Conservation (phyloP, 345 rosid genomes). For the Trapa incisa region DNA sequence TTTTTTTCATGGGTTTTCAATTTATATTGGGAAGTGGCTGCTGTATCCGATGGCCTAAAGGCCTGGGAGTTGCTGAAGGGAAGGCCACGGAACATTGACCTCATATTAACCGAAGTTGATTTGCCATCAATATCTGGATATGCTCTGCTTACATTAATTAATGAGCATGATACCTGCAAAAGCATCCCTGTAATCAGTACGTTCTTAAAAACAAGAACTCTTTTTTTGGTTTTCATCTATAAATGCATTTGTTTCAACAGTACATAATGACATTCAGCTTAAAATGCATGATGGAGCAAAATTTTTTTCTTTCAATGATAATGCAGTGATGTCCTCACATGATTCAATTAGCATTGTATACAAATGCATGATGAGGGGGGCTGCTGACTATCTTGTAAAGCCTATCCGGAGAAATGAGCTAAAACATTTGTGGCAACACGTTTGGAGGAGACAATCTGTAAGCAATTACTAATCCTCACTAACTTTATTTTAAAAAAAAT, state of each 20-base stretch:
- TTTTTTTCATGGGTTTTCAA: neutral
- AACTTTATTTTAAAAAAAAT: neutral
- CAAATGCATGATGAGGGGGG: constrained; percentile 89
- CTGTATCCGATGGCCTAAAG: constrained; percentile 77
- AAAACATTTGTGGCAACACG: constrained; percentile 94
- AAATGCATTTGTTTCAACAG: neutral
- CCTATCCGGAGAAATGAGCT: constrained; percentile 89
- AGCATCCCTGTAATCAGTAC: constrained; percentile 90
- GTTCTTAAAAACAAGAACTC: constrained; percentile 9
- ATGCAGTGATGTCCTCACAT: constrained; percentile 92
- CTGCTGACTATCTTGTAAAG: constrained; percentile 89
- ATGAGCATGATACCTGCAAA: constrained; percentile 87
- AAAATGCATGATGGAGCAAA: neutral
- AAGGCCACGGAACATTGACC: constrained; percentile 47
- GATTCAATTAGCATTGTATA: constrained; percentile 79
- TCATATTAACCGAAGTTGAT: constrained; percentile 84
- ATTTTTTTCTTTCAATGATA: constrained; percentile 2
- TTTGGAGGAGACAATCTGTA: constrained; percentile 91
- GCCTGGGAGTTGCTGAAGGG: constrained; percentile 92
- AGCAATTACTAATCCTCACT: constrained; percentile 12
- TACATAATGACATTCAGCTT: no score
- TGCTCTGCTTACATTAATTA: constrained; percentile 69
- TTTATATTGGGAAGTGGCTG: constrained; percentile 40
- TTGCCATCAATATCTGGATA: constrained; percentile 83
- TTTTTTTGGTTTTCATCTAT: constrained; percentile 3